Base-by-base conservation (phyloP, 164 flowering plant species). In the Litsea cubeba region DNA sequence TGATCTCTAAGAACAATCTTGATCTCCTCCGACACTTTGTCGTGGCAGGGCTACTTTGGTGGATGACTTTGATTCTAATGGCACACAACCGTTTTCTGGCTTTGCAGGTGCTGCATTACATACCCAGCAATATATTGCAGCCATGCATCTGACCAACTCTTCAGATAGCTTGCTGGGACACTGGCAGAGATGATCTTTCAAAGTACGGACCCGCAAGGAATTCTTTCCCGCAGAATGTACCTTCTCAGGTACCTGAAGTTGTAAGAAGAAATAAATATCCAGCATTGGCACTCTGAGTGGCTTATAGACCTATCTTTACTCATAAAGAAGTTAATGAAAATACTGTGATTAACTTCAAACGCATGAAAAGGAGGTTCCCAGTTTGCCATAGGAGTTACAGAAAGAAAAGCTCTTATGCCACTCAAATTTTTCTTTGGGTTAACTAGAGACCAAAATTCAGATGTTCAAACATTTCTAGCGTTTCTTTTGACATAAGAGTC, bases 131-230 rank as follows among this genome's bases (percentile, higher is more conserved):
- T 91, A 93, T 28, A 90, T 87, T 24, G 90, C 77, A 23, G 91
- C 95, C 97, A 90, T 93, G 74, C 90, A 87, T 82, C 84, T 84
- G 65, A 93, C 91, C 89, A 93, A 84, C 76, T 91, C 95, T 82
- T 90, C 93, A 7, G 98, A 90, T 75, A 93, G 78, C 71, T 87
- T 90, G 85, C 88, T 85, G 2, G 97, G 98, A 63, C 94, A 91
- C 77, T 86, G 88, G 78, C 83, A 70, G 49, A 91, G 90, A 80
- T 93, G 92, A 75, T 90, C 98, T 78, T 90, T 91, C n/a, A 54
- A 72, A 20, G 66, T 66, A 15, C 68, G n/a, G 15, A 28, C 17
- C 28, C 11, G 46, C 46, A 26, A 50, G 35, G 70, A 26, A 70
- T 20, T 70, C 62, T 51, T 70, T 30, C 4, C 58, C 1, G 3